Percentiles rank a stretch among this genome's conserved stretches.
Evolutionary conservation across 2,329 filamentous ascomycete genomes (phyloP).

Genomic region (Venturia aucupariae): DNA sequence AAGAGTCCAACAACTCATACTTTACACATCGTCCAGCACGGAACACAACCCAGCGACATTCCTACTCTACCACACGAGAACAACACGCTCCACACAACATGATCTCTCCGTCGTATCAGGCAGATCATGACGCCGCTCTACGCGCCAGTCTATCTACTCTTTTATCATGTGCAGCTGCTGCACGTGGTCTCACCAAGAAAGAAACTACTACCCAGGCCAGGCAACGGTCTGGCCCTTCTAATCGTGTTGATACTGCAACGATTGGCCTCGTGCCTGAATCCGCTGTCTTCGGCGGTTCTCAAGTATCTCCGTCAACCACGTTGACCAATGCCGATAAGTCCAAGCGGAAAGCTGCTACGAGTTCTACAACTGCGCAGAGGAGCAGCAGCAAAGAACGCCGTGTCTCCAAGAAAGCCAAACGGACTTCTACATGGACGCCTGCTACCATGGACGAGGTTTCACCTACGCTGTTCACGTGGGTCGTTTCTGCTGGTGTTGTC

Average conservation of each 20-base stretch:
- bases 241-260: conserved; percentile 40
- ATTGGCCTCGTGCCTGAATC: conserved; percentile 54
- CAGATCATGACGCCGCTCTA: conserved; percentile 87
- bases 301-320: conserved; percentile 21
- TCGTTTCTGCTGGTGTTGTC: conserved; percentile 55
- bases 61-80: conserved; percentile 26
- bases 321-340: conserved; percentile 25
- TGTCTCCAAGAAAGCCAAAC: conserved; percentile 35
- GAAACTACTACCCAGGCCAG: conserved; percentile 24
- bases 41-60: conserved; percentile 23
- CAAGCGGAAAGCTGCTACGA: conserved; percentile 35
- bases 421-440: conserved; percentile 16
- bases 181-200: conserved; percentile 65
- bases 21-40: conserved; percentile 25
- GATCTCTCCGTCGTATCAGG: conserved; percentile 65
- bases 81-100: conserved; percentile 55
- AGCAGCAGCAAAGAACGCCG: conserved; percentile 37
- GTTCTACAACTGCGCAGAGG: conserved; percentile 22
- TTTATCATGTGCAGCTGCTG: conserved; percentile 87
- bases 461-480: conserved; percentile 56
- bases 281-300: conserved; percentile 37
- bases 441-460: conserved; percentile 34
- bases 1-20: conserved; percentile 39
- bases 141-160: conserved; percentile 90
- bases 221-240: conserved; percentile 29